Base-by-base conservation (phyloP, 1,284 basidiomycete species). In the Abortiporus biennis region DNA sequence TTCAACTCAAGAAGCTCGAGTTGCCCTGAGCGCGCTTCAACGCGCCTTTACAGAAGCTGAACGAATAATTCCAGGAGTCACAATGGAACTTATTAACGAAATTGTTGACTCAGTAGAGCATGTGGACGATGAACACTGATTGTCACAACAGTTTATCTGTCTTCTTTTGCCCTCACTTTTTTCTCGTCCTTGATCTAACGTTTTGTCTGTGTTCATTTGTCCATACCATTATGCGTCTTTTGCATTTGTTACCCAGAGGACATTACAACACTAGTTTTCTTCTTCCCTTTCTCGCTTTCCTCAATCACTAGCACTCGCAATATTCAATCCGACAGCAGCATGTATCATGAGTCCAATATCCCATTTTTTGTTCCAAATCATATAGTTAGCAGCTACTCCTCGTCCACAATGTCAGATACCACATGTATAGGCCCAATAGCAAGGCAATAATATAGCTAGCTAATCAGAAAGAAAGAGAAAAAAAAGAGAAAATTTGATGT, bases 41-140 rank as follows among this genome's bases (percentile, higher is more conserved):
- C 74, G 85, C 36, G 92, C 93, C 2, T 94, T 96, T 56, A 88
- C 89, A 32, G 89, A 93, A 20, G 92, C 92, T 3, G 93, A 97
- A 65, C 73, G 85, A 45, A 84, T 91, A 48, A 91, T 91, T 51
- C 87, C 87, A 24, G 87, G 87, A 16, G 80, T 91, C 31, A 85
- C 86, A 16, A 63, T 85, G 65, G 87, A 89, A 57, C 69, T 91
- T 34, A 80, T 91, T 43, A 87, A 87, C 59, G 86, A 90, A 64
- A 88, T 90, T 48, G 87, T 90, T 17, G 87, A 91, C 58, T 89
- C 87, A n/a, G 86, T 90, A n/a, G 87, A 90, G 58, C 85, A 85
- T 53, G 85, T 90, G 30, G 86, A 89, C 47, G 85, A 88, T 16
- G 78, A 80, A 37, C 54, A 48, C 48, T 57, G 50, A 61, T 31